Evolutionary conservation across 2,329 filamentous ascomycete species (phyloP), one percentile per base, ranked within the genome.

Genomic region (Parafenestella ontariensis): DNA sequence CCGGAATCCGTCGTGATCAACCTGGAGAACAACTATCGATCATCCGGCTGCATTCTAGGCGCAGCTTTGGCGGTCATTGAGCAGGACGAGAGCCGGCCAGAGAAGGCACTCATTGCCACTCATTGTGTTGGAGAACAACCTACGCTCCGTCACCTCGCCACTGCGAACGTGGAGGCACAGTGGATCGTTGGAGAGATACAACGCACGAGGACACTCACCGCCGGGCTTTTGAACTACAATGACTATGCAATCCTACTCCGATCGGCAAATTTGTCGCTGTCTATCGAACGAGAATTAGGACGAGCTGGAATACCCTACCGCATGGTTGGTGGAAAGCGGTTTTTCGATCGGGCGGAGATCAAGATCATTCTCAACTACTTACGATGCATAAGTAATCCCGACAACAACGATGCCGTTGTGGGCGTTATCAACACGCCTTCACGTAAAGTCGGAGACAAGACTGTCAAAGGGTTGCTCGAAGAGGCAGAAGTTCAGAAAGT

Each of bases 21-120:
- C 5, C 81, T 99, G 2, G 91, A 97, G 71, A 90, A 97, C 68
- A 99, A 98, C 68, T 99, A 99, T 71, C 86, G 94, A 20, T 98
- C 94, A 1, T 96, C 92, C 0, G 91, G 89, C 34, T 87, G 87
- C 7, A 97, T 99, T 54, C 81, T 98, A 21, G 83, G 85, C 54
- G 86, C 90, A 5, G 92, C 95, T 0, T 82, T 96, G 56, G 86
- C 88, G 56, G 87, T 99, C 43, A 98, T 99, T 57, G 88, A 97
- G 73, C 94, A 98, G 75, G 94, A 99, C 73, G 84, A 84, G 45
- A 85, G 85, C 31, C 84, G 94, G 54, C 95, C 93, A 47, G 82
- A 89, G 52, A 98, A 97, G 72, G 84, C 83, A 31, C 79, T 99
- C 29, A 81, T 91, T 45, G 87, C 95, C 1, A 90, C 94, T 0